Percentiles rank a stretch among this genome's conserved stretches.
Evolutionary conservation across 768 basidiomycete species (phyloP).

Genomic region (Sarcodon aspratus): DNA sequence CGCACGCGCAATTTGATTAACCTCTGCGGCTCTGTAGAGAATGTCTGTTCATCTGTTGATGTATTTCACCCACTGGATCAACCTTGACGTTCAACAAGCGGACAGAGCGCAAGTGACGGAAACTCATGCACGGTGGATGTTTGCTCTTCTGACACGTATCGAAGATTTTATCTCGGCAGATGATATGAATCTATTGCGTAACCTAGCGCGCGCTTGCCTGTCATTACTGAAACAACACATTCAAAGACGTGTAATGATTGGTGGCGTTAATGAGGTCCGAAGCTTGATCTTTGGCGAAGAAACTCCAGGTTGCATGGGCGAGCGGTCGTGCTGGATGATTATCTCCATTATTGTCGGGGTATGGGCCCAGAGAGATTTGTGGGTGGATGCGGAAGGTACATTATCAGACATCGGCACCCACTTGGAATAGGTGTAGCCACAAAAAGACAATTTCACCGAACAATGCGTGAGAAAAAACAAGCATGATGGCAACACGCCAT

Average conservation of each 20-base stretch:
- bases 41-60: slow-evolving; percentile 66
- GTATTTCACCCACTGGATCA: slow-evolving; percentile 81
- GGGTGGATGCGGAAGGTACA: slow-evolving; percentile 54
- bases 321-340: slow-evolving; percentile 63
- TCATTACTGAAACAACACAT: slow-evolving; percentile 10
- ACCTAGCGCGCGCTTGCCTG: slow-evolving; percentile 62
- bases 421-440: too few species aligned
- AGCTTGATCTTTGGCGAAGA: background rate
- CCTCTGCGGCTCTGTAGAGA: slow-evolving; percentile 27
- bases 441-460: too few species aligned
- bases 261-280: background rate
- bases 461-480: too few species aligned
- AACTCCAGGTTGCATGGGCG: slow-evolving; percentile 17
- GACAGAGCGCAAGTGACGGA: slow-evolving; percentile 25
- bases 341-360: slow-evolving; percentile 49
- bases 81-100: slow-evolving; percentile 37
- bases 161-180: slow-evolving; percentile 64
- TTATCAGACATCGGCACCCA: background rate
- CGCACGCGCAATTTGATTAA: background rate
- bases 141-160: slow-evolving; percentile 56
- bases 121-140: slow-evolving; percentile 68
- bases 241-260: slow-evolving; percentile 1
- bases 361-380: slow-evolving; percentile 77
- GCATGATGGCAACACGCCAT: too few species aligned
- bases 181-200: slow-evolving; percentile 68